Base-by-base conservation (phyloP, 23 red algal genomes). In the Gracilaria caudata region DNA sequence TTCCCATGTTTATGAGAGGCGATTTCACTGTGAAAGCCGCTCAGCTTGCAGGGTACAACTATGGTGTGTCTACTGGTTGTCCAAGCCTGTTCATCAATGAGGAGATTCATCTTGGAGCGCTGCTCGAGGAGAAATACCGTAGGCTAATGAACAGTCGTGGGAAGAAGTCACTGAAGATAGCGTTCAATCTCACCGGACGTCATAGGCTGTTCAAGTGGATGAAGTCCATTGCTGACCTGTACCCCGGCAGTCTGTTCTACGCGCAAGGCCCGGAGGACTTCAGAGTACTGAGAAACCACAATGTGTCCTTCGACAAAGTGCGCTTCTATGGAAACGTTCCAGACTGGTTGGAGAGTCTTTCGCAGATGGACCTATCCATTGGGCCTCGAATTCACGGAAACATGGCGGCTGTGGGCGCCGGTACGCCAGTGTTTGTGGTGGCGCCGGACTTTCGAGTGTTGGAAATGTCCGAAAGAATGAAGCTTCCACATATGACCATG, bases 361-460 rank as follows among this genome's bases (percentile, higher is more conserved):
- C 51, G 26, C 32, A 43, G 6, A 83, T 83, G 79, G 79, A 83
- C 36, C 7, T 83, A 20, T 34, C 79, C 28, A 24, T 83, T 24
- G 79, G 79, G 17, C 30, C 79, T 7, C 33, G 79, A 16, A 83
- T 83, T 41, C 79, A 83, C 29, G 79, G 79, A 3, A 83, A 83
- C 34, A 83, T 83, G 79, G 40, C 60, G 13, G 79, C 79, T 3
- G 23, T 83, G 11, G 79, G 53, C 11, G 57, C 57, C 9, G 79
- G 63, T 40, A 40, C 68, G 13, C 79, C 79, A 0, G 79, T 19
- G 12, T 83, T 63, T 49, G 79, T 83, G 1, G 60, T 83, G 26
- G 79, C 79, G 19, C 79, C 79, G 63, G 79, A 83, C 24, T 41
- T 64, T 58, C 79, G 79, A 14, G 79, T 83, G 10, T 7, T 83